phyloP scores from a whole-genome alignment of 495 filamentous ascomycete genomes.

The Aspergillus asperescens region DNA sequence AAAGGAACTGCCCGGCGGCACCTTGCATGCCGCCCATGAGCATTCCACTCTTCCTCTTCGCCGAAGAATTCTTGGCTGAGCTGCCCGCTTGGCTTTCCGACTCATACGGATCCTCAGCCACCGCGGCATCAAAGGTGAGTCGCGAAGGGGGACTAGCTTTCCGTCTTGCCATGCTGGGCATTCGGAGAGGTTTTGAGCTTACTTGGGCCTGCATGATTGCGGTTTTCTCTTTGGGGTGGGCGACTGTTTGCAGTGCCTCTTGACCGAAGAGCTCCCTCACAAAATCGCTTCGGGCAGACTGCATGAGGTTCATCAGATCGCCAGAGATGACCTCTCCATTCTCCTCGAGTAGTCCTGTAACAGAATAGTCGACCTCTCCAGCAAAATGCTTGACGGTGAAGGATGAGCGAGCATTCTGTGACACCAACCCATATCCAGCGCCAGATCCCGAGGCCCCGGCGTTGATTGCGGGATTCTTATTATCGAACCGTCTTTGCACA shows the following conservation, averaged over 20 bases:
- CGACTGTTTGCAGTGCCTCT: slow-evolving; percentile 81
- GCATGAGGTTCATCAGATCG: slow-evolving; percentile 93
- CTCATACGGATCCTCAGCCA: slow-evolving; percentile 49
- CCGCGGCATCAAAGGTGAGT: slow-evolving; percentile 29
- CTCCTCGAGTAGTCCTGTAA: slow-evolving; percentile 80
- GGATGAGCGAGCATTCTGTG: slow-evolving; percentile 64
- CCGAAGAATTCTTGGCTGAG: slow-evolving; percentile 26
- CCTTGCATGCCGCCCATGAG: slow-evolving; percentile 62
- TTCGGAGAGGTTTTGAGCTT: slow-evolving; percentile 85
- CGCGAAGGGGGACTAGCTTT: slow-evolving; percentile 50
- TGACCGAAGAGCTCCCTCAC: slow-evolving; percentile 87
- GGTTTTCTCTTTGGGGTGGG: slow-evolving; percentile 82
- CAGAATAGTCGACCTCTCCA: slow-evolving; percentile 92
- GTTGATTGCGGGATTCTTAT: slow-evolving; percentile 83
- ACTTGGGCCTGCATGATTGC: slow-evolving; percentile 96
- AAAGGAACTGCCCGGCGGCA: slow-evolving; percentile 86
- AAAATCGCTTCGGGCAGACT: slow-evolving; percentile 79
- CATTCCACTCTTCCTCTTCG: slow-evolving; percentile 36
- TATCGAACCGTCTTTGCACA: slow-evolving; percentile 84
- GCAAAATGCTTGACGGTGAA: slow-evolving; percentile 95
- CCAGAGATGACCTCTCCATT: slow-evolving; percentile 94
- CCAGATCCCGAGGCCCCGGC: slow-evolving; percentile 63
- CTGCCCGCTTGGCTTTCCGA: slow-evolving; percentile 45
- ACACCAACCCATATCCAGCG: slow-evolving; percentile 76
- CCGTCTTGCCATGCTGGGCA: slow-evolving; percentile 84